Evolutionary conservation across 2,329 filamentous ascomycete species (phyloP), one percentile per base, ranked within the genome.

Genomic region (Diplodia scrobiculata): DNA sequence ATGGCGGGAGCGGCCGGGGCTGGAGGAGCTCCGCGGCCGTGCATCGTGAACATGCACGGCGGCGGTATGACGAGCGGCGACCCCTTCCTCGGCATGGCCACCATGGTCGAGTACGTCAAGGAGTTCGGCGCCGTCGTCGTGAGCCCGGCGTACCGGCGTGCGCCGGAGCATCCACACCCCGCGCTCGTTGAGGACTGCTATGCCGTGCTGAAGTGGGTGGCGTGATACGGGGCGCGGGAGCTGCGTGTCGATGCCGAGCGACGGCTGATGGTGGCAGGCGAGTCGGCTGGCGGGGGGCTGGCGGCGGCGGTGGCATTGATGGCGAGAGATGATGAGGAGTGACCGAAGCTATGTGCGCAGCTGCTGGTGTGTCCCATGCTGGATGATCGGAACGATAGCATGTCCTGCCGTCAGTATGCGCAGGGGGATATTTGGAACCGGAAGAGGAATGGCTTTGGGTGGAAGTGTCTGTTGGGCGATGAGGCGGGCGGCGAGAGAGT

Each of bases 311-410:
- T 78, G 36, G 74, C 76, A 1, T 69, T 82, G 54, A 72, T 79
- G 67, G 79, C 78, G 7, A 71, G 79, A 21, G 76, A 80, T 59
- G 69, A 48, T 36, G 34, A 3, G 34, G 34, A 36, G 9, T 69
- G 67, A 51, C 79, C 70, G 65, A 72, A 69, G 47, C 68, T 77
- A 65, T 76, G 71, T 48, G 79, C 76, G 71, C 77, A 82, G 71
- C 74, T 83, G 52, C 75, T 83, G 11, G 72, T 80, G 53, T 79
- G 79, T 58, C 81, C 80, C 3, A 83, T 83, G 81, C 72, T 84
- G 13, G 81, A 84, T 69, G 79, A 83, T 67, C 71, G 76, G 54
- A 77, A 73, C 50, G 72, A 74, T n/a, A 71, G 67, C n/a, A 67
- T 67, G 7, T 75, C 75, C 4, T 72, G 73, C n/a, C 68, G 68